Percentiles rank a stretch among this genome's conserved stretches.
These are phyloP conservation scores for Echinochloa phyllopogon DNA, from an alignment of 176 grass and related monocot species.

Conservation along the genomic window DNA sequence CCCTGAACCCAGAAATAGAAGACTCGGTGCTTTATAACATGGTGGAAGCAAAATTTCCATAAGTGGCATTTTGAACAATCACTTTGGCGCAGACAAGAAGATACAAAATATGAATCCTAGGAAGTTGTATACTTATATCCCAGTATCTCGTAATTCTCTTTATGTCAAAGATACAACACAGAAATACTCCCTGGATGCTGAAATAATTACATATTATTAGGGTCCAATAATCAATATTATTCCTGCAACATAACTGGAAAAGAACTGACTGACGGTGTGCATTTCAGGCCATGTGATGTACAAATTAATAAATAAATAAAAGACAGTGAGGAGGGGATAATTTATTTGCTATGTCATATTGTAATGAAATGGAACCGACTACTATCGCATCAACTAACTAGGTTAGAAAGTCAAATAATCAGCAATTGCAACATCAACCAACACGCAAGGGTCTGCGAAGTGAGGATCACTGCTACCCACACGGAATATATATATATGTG, in stretches of 20 bases:
- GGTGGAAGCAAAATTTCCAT: constrained; percentile 7
- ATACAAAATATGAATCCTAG: not conserved
- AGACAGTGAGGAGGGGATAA: not conserved
- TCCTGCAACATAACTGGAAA: too few relatives aligned
- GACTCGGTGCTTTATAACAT: not conserved
- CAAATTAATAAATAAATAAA: not conserved
- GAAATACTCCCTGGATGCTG: not conserved
- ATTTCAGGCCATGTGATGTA: not conserved
- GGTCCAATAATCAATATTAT: not conserved
- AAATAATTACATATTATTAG: not conserved
- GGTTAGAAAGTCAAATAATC: not conserved
- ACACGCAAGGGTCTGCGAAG: not conserved
- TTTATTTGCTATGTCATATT: not conserved
- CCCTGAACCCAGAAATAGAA: constrained; percentile 9
- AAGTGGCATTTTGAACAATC: not conserved
- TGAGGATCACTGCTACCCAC: not conserved
- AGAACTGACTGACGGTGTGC: not conserved
- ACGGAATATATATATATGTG: not conserved
- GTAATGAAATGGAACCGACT: too few relatives aligned
- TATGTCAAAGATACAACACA: not conserved
- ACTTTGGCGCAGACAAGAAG: not conserved
- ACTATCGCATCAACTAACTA: not conserved
- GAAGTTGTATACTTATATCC: not conserved
- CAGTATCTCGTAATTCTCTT: not conserved
- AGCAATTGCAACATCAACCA: not conserved